phyloP scores from a whole-genome alignment of 495 filamentous ascomycete genomes.

The Xylaria venustula region DNA sequence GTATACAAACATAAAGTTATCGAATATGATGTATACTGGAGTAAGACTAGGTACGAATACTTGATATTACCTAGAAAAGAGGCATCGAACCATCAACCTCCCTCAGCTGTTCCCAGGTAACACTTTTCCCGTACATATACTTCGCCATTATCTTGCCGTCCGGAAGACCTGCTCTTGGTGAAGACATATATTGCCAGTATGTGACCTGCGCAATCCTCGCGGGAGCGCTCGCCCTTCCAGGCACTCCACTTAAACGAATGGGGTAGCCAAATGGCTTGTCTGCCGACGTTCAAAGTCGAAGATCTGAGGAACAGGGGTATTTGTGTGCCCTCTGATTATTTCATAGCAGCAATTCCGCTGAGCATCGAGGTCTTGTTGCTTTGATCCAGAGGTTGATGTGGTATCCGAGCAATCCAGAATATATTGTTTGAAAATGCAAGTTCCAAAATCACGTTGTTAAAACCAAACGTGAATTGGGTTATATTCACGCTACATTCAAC shows the following conservation, averaged over 20 bases:
- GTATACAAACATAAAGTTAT: too few species aligned
- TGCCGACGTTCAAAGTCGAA: neutral
- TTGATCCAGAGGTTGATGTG: neutral
- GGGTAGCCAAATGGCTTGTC: neutral
- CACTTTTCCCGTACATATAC: neutral
- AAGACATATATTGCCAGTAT: neutral
- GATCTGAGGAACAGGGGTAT: neutral
- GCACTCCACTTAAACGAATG: neutral
- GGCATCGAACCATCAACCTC: neutral
- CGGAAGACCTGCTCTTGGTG: neutral
- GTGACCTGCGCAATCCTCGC: neutral
- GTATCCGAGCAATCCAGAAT: neutral
- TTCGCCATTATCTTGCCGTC: neutral
- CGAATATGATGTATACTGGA: too few species aligned
- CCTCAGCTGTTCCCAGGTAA: neutral
- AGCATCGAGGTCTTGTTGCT: neutral
- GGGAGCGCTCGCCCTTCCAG: neutral
- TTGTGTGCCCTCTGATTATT: neutral
- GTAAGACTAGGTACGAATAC: too few species aligned
- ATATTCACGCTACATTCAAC: neutral
- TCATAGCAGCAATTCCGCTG: neutral
- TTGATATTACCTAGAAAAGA: neutral
- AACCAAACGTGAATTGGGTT: neutral
- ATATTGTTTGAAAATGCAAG: neutral
- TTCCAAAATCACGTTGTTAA: neutral